Evolutionary conservation across 2,329 filamentous ascomycete species (phyloP), one percentile per base, ranked within the genome.

Genomic region (Pestalotiopsis sp.): DNA sequence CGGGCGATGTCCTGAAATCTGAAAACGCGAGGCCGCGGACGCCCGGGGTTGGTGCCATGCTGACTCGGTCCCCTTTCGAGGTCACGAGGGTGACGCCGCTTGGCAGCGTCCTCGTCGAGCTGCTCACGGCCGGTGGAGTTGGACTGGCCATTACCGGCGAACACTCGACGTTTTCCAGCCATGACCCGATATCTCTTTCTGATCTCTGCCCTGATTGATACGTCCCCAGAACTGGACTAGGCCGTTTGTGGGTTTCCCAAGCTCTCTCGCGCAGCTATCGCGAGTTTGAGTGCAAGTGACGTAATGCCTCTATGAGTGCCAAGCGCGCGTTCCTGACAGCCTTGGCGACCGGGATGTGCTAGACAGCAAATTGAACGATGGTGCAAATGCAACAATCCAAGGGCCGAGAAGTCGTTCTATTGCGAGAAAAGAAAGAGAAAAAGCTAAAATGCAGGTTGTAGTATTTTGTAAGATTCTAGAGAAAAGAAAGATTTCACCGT

Each of bases 161-260:
- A 66, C 6, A 63, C 41, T 36, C 64, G 23, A 49, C 60, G 66
- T 58, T 70, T 70, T 38, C 69, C 69, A 25, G 66, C 69, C 69
- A 70, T 70, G 66, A 64, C 12, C 45, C 45, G 9, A 14, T 17
- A 52, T 52, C 9, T 17, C 45, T 1, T 20, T 13, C 14, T 59
- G 20, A 4, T 27, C 23, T 14, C 20, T 36, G 12, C 1, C 25
- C 23, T 2, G 25, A n/a, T 23, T 3, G 20, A 45, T 36, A 17
- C 41, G 41, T 4, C n/a, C 45, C 20, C 20, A 20, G 11, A 52
- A 52, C 17, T 52, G 14, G 7, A 52, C 45, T 52, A 52, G 45
- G 17, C 45, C 9, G n/a, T 23, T 52, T 52, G 45, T 20, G 45
- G 45, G 7, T n/a, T 52, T n/a, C 31, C 31, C 31, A 41, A 38